A percentile compares a stretch with the other conserved stretches of the same genome.
phyloP scores from a whole-genome alignment of 169 alveolate genomes.

The Plasmodium vivax region DNA sequence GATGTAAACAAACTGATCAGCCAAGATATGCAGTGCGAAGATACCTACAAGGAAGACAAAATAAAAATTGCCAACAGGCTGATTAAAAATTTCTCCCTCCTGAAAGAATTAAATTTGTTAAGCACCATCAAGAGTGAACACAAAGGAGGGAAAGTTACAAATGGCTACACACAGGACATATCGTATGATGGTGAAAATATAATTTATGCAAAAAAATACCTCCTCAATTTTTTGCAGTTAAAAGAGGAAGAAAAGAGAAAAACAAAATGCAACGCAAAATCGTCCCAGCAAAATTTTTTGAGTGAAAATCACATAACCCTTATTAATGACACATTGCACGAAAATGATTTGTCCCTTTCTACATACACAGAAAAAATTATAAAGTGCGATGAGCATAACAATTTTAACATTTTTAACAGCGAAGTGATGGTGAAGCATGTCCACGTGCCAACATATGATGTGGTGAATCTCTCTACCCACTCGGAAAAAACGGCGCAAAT shows the following conservation, averaged over 20 bases:
- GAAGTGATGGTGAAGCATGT: constrained; percentile 17
- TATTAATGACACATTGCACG: constrained; percentile 31
- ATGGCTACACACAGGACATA: not conserved
- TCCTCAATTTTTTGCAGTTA: constrained; percentile 34
- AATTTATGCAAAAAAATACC: constrained; percentile 44
- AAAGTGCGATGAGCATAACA: constrained; percentile 21
- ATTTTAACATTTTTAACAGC: constrained; percentile 16
- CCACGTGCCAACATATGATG: constrained; percentile 8
- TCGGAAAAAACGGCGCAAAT: not conserved
- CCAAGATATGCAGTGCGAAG: constrained; percentile 34
- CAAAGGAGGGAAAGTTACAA: not conserved
- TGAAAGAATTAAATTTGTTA: constrained; percentile 67
- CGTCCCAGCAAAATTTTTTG: not conserved
- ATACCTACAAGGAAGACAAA: constrained; percentile 36
- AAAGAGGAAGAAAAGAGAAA: constrained; percentile 15
- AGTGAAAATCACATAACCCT: constrained; percentile 39
- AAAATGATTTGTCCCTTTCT: constrained; percentile 37
- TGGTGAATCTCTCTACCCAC: not conserved
- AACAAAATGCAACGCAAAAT: not conserved
- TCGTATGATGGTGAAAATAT: constrained; percentile 15
- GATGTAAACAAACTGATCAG: constrained; percentile 14
- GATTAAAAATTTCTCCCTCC: constrained; percentile 65
- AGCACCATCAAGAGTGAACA: constrained; percentile 34
- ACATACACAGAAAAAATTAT: constrained; percentile 43
- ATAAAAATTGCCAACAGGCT: constrained; percentile 53